Conservation (phyloP, 345 rosid species). For the Camelina hispida region DNA sequence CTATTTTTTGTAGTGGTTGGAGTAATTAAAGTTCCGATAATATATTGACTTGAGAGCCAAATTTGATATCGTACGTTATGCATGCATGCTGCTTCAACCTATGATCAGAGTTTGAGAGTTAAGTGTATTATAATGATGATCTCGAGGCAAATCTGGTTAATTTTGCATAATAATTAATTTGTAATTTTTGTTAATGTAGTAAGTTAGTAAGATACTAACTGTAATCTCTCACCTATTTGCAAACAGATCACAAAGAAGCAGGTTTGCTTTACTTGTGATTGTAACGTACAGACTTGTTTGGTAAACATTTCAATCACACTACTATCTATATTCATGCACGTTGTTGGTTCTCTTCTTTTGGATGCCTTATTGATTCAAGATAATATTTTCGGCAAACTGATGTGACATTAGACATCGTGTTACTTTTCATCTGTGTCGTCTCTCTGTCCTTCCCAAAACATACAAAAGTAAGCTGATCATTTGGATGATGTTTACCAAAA, state of each 20-base stretch:
- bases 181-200: neutral
- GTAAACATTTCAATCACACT: conserved; percentile 32
- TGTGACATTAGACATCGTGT: conserved; percentile 35
- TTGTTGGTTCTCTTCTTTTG: conserved; percentile 8
- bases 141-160: neutral
- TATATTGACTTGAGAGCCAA: neutral
- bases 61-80: neutral
- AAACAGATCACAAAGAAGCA: conserved; percentile 26
- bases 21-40: too few relatives aligned
- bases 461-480: conserved; percentile 18
- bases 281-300: conserved; percentile 21
- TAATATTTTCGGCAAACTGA: conserved; percentile 35
- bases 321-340: conserved; percentile 2
- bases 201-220: neutral
- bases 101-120: neutral
- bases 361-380: neutral
- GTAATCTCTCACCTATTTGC: neutral
- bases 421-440: conserved; percentile 26
- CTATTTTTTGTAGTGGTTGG: too few relatives aligned
- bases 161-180: neutral
- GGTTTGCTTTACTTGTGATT: conserved; percentile 17
- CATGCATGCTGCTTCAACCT: neutral
- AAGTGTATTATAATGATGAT: neutral
- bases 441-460: conserved; percentile 31
- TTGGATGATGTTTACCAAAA: conserved; percentile 22